A percentile compares a stretch with the other conserved stretches of the same genome.
Conservation (phyloP, 2,329 filamentous ascomycete species). For the Cryphonectria japonica region DNA sequence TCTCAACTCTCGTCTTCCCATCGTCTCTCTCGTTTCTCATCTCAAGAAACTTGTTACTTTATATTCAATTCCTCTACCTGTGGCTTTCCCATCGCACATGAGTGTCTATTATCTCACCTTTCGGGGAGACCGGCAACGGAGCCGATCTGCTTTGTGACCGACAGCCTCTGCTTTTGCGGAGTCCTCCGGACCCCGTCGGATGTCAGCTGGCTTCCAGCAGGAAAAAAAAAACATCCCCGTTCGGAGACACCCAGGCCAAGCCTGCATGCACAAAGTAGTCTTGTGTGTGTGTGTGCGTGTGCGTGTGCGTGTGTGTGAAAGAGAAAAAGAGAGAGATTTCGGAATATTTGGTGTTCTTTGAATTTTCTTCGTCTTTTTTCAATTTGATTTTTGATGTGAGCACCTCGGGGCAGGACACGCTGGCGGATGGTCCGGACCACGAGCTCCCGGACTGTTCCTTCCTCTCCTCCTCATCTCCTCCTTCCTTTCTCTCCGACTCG, state of each 20-base stretch:
- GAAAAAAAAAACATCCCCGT: not conserved
- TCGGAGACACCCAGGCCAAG: not conserved
- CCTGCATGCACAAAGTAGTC: not conserved
- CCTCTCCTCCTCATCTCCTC: not conserved
- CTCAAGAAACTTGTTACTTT: not conserved
- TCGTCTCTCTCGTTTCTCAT: not conserved
- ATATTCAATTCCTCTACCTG: conserved; percentile 8
- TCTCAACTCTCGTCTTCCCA: not conserved
- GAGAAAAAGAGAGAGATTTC: not conserved
- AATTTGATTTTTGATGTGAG: not conserved
- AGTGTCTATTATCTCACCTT: conserved; percentile 20
- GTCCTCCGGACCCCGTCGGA: conserved; percentile 20
- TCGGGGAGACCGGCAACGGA: conserved; percentile 23
- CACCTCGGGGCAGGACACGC: conserved; percentile 7
- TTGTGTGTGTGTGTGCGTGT: not conserved
- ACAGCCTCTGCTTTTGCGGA: conserved; percentile 19
- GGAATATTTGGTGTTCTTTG: not conserved
- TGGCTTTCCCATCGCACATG: conserved; percentile 7
- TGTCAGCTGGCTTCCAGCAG: conserved; percentile 18
- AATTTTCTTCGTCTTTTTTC: not conserved
- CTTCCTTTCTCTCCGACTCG: conserved; percentile 7
- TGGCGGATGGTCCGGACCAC: conserved; percentile 4
- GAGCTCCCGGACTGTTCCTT: conserved; percentile 3
- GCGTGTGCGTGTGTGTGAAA: not conserved
- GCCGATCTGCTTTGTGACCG: conserved; percentile 22